Evolutionary conservation across 805 yeast genomes (phyloP).

Genomic region (Phaffomyces opuntiae): DNA sequence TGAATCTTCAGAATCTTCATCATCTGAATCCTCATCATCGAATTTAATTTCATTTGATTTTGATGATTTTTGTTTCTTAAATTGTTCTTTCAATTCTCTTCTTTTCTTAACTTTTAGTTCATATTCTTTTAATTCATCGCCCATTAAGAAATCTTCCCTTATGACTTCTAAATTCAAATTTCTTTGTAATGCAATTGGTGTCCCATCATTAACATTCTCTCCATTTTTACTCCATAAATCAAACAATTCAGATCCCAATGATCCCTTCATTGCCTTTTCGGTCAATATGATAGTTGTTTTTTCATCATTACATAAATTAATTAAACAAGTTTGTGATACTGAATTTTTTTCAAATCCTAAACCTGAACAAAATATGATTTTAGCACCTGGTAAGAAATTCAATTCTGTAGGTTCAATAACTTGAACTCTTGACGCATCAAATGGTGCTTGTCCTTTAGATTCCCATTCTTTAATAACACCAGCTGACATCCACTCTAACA

Average conservation of each 20-base stretch:
- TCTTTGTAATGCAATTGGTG: conserved; percentile 47
- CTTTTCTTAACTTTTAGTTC: conserved; percentile 38
- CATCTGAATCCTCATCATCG: conserved; percentile 24
- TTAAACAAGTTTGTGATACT: conserved; percentile 44
- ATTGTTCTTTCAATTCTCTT: conserved; percentile 31
- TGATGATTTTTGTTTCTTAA: conserved; percentile 26
- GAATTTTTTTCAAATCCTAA: conserved; percentile 59
- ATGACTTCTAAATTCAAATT: conserved; percentile 32
- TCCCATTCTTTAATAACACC: conserved; percentile 86
- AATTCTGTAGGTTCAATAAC: conserved; percentile 52
- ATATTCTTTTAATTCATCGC: conserved; percentile 44
- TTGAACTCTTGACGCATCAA: conserved; percentile 62
- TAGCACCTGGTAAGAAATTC: conserved; percentile 53
- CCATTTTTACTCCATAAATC: conserved; percentile 46
- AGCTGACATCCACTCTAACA: conserved; percentile 94
- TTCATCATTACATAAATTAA: conserved; percentile 52
- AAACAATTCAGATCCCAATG: conserved; percentile 45
- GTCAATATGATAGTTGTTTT: conserved; percentile 70
- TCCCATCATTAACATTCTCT: conserved; percentile 50
- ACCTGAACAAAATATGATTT: conserved; percentile 75
- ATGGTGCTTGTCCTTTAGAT: conserved; percentile 62
- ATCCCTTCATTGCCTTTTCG: conserved; percentile 45
- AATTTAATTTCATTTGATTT: conserved; percentile 20
- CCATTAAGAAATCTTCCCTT: conserved; percentile 43
- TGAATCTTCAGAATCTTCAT: conserved; percentile 3